Conservation (phyloP, 768 basidiomycete genomes). For the Mycena kentingensis region DNA sequence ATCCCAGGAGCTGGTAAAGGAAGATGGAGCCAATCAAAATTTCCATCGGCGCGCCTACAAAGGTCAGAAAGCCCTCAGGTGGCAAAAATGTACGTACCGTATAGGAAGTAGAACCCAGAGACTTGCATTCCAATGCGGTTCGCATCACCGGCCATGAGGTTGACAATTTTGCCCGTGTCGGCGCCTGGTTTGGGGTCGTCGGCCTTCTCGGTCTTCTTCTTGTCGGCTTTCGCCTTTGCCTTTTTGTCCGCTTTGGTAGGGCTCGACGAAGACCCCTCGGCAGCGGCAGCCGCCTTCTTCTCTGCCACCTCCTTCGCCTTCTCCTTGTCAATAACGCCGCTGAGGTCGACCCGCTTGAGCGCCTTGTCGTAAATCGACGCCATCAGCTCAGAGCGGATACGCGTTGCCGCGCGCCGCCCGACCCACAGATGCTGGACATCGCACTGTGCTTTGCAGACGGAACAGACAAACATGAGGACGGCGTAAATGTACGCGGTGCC, state of each 20-base stretch:
- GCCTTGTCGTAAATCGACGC: constrained; percentile 21
- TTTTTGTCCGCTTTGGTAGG: constrained; percentile 15
- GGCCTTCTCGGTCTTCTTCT: constrained; percentile 41
- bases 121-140: constrained; percentile 45
- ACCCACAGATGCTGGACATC: constrained; percentile 18
- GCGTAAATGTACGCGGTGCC: constrained; percentile 78
- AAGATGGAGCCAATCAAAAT: constrained; percentile 17
- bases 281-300: constrained; percentile 14
- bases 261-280: neutral
- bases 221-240: constrained; percentile 36
- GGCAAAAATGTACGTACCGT: neutral
- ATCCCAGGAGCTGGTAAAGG: constrained; percentile 48
- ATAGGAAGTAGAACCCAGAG: constrained; percentile 30
- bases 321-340: constrained; percentile 1
- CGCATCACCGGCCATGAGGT: constrained; percentile 83
- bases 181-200: constrained; percentile 74
- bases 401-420: neutral
- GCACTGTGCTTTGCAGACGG: constrained; percentile 46
- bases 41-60: constrained; percentile 20
- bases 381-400: constrained; percentile 2
- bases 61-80: no score
- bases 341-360: neutral
- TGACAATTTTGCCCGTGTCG: constrained; percentile 87
- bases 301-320: neutral
- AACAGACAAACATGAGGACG: constrained; percentile 67